A percentile compares a stretch with the other conserved stretches of the same genome.
These are phyloP conservation scores for Exophiala bonariae DNA, from an alignment of 2,329 filamentous ascomycete species.

Conservation along the genomic window DNA sequence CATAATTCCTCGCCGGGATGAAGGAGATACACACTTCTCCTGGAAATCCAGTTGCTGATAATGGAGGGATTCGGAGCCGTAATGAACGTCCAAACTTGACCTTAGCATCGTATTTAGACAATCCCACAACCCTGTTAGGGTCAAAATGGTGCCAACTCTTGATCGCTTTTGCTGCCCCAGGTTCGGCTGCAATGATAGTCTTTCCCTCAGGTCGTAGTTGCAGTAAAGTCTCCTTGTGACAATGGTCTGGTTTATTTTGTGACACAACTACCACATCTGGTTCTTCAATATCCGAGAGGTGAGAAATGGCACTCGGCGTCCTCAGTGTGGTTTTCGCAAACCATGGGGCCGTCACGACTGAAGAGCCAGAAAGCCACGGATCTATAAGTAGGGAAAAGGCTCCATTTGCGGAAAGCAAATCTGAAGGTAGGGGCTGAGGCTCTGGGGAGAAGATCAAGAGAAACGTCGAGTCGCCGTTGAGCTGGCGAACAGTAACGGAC, in stretches of 20 bases:
- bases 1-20: conserved; percentile 61
- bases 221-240: conserved; percentile 67
- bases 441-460: conserved; percentile 33
- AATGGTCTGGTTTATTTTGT: conserved; percentile 68
- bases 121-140: conserved; percentile 42
- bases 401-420: conserved; percentile 13
- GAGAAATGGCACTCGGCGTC: conserved; percentile 56
- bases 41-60: conserved; percentile 51
- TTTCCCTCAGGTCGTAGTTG: conserved; percentile 58
- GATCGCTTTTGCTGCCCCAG: conserved; percentile 65
- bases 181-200: conserved; percentile 66
- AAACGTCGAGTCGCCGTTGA: conserved; percentile 36
- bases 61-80: conserved; percentile 56
- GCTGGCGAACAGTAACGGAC: conserved; percentile 26
- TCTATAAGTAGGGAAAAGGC: conserved; percentile 68
- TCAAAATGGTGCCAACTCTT: conserved; percentile 69
- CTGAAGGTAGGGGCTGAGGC: conserved; percentile 8
- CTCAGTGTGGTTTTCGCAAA: conserved; percentile 63
- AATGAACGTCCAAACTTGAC: conserved; percentile 40
- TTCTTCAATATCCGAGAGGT: conserved; percentile 54
- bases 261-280: conserved; percentile 61
- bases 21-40: conserved; percentile 73
- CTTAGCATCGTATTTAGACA: conserved; percentile 44
- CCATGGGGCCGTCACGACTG: conserved; percentile 60
- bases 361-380: conserved; percentile 66